Evolutionary conservation across 1,284 basidiomycete species (phyloP).

Genomic region (Pseudozyma sp.): DNA sequence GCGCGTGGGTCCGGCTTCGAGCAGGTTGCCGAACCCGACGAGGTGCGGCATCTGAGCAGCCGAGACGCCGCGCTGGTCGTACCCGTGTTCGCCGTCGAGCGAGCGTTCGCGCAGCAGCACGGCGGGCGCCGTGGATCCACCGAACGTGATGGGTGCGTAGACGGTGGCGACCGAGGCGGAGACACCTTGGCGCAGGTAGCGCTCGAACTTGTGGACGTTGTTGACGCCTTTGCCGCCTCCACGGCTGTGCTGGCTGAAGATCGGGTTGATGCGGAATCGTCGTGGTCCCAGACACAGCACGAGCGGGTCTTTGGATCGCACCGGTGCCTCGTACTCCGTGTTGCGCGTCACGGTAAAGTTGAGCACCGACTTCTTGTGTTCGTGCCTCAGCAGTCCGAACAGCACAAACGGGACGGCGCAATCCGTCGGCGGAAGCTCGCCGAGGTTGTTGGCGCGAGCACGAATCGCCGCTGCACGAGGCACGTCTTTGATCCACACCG

Average conservation of each 20-base stretch:
- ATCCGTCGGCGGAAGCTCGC: conserved; percentile 7
- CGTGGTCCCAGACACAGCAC: conserved; percentile 90
- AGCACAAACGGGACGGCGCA: conserved; percentile 76
- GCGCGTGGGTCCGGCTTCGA: conserved; percentile 83
- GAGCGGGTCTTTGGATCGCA: conserved; percentile 93
- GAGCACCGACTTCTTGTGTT: conserved; percentile 93
- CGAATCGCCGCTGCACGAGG: conserved; percentile 54
- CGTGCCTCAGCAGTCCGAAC: conserved; percentile 89
- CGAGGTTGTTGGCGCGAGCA: conserved; percentile 30
- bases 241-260: conserved; percentile 88
- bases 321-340: conserved; percentile 89
- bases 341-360: conserved; percentile 95
- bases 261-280: conserved; percentile 82
- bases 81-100: conserved; percentile 54
- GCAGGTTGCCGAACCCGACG: conserved; percentile 88
- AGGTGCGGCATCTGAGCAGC: conserved; percentile 73
- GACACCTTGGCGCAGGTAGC: conserved; percentile 80
- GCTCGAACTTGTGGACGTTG: conserved; percentile 97
- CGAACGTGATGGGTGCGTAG: conserved; percentile 90
- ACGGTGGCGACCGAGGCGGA: conserved; percentile 79
- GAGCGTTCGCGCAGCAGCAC: conserved; percentile 55
- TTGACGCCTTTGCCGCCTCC: conserved; percentile 86
- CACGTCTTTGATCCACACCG: conserved; percentile 55
- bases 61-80: conserved; percentile 63
- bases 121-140: conserved; percentile 71